These are phyloP conservation scores for Jackrogersella minutella DNA, from an alignment of 495 filamentous ascomycete species.

Conservation along the genomic window DNA sequence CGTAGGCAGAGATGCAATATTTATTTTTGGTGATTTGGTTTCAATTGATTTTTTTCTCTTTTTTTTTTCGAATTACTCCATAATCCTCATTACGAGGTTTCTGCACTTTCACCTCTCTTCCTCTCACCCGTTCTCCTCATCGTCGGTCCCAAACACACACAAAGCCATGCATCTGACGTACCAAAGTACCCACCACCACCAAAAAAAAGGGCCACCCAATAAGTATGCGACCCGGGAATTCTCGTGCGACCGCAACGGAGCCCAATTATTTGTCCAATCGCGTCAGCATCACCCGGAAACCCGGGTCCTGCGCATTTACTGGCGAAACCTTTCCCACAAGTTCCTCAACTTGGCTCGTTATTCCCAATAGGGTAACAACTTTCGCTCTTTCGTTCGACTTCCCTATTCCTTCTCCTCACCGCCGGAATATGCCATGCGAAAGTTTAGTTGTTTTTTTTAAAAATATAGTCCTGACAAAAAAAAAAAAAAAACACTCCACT, in stretches of 20 bases:
- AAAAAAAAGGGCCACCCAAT: constrained; percentile 20
- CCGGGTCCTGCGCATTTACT: constrained; percentile 21
- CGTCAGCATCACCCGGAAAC: constrained; percentile 21
- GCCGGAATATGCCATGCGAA: neutral
- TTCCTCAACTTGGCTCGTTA: no score
- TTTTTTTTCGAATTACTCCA: neutral
- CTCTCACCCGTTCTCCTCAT: neutral
- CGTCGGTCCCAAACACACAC: constrained; percentile 1
- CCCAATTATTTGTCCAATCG: constrained; percentile 16
- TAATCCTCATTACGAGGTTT: constrained; percentile 10
- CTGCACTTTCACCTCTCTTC: neutral
- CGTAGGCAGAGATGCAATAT: neutral
- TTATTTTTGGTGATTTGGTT: neutral
- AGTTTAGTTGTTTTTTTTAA: no score
- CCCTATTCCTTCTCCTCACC: no score
- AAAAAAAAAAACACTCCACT: neutral
- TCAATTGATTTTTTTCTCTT: neutral
- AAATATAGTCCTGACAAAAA: constrained; percentile 1
- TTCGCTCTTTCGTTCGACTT: no score
- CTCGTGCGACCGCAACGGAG: constrained; percentile 16
- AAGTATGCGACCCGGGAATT: constrained; percentile 14
- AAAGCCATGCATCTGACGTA: neutral
- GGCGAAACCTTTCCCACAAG: neutral
- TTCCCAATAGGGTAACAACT: no score
- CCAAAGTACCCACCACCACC: neutral